Evolutionary conservation across 805 yeast genomes (phyloP).

Genomic region (Wickerhamiella brachini): DNA sequence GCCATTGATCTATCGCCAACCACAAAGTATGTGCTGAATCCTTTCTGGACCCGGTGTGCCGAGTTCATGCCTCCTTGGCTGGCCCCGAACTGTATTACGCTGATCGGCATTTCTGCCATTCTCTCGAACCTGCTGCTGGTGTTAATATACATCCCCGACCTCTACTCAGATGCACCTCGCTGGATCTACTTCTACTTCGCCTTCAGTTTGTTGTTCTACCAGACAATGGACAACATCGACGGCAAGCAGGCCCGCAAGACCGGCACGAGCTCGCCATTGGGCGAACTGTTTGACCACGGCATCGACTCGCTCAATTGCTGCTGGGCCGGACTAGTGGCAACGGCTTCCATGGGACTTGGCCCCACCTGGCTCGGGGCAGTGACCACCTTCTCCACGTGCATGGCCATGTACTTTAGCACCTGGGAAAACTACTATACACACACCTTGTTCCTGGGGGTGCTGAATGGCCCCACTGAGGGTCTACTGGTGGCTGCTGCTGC

Average conservation of each 20-base stretch:
- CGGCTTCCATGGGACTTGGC: constrained; percentile 64
- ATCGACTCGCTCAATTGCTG: constrained; percentile 65
- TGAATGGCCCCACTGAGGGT: constrained; percentile 96
- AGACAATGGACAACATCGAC: constrained; percentile 94
- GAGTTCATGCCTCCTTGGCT: constrained; percentile 71
- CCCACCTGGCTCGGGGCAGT: constrained; percentile 37
- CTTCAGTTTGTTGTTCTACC: constrained; percentile 73
- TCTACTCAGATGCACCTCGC: constrained; percentile 44
- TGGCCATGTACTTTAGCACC: constrained; percentile 48
- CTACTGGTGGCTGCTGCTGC: constrained; percentile 48
- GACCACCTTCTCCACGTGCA: constrained; percentile 33
- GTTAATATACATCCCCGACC: constrained; percentile 58
- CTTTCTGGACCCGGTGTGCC: constrained; percentile 76
- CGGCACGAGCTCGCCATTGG: constrained; percentile 87
- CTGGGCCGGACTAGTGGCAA: constrained; percentile 58
- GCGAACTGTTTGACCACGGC: constrained; percentile 92
- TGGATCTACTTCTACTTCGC: constrained; percentile 77
- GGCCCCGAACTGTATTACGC: constrained; percentile 90
- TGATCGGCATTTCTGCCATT: constrained; percentile 66
- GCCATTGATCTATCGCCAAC: constrained; percentile 68
- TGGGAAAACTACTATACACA: constrained; percentile 96
- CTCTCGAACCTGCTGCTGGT: constrained; percentile 46
- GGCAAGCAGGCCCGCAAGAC: constrained; percentile 93
- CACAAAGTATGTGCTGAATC: constrained; percentile 64
- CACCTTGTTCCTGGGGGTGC: constrained; percentile 60